Evolutionary conservation across 176 grass and related monocot species (phyloP).

Genomic region (Rhynchospora breviuscula): DNA sequence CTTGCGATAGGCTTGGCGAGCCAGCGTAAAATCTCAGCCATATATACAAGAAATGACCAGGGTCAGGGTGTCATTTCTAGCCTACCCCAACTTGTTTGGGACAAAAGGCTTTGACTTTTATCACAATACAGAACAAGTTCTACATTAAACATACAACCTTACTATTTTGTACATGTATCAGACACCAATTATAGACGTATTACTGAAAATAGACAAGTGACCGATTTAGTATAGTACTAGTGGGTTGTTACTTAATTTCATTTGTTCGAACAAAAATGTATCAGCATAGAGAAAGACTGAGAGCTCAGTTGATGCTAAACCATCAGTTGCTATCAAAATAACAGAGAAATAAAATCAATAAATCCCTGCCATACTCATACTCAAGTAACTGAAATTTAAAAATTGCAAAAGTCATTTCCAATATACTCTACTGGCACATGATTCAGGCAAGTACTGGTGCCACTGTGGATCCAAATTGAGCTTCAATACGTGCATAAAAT

Average conservation of each 20-base stretch:
- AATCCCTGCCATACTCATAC: too few relatives aligned
- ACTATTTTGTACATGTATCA: background rate
- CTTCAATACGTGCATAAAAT: background rate
- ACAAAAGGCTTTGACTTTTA: too few relatives aligned
- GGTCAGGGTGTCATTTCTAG: too few relatives aligned
- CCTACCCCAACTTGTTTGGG: too few relatives aligned
- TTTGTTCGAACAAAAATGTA: background rate
- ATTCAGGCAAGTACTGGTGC: background rate
- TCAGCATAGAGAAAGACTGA: background rate
- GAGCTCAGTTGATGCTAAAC: background rate
- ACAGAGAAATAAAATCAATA: too few relatives aligned
- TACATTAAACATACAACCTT: background rate
- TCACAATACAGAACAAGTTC: background rate
- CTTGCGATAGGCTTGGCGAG: too few relatives aligned
- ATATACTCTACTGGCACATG: background rate
- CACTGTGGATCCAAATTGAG: background rate
- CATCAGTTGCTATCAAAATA: background rate
- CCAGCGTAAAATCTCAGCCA: too few relatives aligned
- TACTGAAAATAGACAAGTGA: too few relatives aligned
- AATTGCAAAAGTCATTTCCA: background rate
- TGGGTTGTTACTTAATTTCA: background rate
- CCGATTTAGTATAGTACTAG: background rate
- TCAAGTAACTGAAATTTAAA: too few relatives aligned
- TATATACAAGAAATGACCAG: too few relatives aligned
- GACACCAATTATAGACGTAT: background rate